Conservation (phyloP, 2,329 filamentous ascomycete genomes). For the Aureobasidium sp. region DNA sequence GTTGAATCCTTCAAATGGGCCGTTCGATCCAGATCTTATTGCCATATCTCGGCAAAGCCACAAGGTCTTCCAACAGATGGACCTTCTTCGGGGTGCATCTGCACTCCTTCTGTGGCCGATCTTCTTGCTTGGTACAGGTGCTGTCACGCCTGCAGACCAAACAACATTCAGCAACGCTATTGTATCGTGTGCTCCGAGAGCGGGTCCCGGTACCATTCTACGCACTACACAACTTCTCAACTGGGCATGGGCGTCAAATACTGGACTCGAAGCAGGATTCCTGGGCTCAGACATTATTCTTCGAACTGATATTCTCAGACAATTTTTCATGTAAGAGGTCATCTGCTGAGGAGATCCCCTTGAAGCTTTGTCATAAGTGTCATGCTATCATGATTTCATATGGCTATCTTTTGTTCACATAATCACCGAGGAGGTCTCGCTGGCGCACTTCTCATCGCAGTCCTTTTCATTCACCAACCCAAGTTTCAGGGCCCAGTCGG, state of each 20-base stretch:
- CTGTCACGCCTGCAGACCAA: background rate
- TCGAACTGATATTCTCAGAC: conserved; percentile 2
- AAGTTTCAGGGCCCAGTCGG: conserved; percentile 34
- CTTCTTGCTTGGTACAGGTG: background rate
- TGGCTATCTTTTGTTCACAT: background rate
- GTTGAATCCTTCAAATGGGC: background rate
- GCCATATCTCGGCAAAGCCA: background rate
- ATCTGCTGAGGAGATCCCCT: too few species aligned
- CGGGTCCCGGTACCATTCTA: background rate
- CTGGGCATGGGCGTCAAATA: background rate
- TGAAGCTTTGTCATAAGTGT: background rate
- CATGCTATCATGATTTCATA: background rate
- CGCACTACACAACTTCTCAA: background rate
- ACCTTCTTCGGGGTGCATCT: background rate
- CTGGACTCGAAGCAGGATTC: background rate
- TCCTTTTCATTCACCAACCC: conserved; percentile 28
- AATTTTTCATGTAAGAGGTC: background rate
- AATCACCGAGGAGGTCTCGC: background rate
- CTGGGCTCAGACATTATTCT: conserved; percentile 5
- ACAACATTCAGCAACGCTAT: background rate
- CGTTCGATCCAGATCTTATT: conserved; percentile 2
- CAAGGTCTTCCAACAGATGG: conserved; percentile 2
- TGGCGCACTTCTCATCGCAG: background rate
- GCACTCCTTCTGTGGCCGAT: background rate
- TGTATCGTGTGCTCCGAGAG: background rate